Evolutionary conservation across 2,329 filamentous ascomycete species (phyloP).

Genomic region (Alternaria burnsii): DNA sequence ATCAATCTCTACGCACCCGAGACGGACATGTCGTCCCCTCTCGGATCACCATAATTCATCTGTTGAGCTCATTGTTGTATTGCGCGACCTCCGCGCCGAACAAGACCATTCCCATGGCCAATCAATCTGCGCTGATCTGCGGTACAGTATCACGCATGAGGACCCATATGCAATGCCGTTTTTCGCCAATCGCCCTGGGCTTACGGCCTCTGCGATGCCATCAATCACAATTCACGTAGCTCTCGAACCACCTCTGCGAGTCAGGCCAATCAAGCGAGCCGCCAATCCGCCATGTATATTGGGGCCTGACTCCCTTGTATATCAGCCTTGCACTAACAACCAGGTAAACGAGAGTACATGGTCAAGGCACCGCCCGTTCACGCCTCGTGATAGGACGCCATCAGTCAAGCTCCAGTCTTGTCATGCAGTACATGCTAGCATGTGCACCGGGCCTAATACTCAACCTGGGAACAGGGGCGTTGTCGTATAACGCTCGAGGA

Average conservation of each 20-base stretch:
- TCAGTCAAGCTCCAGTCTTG: constrained; percentile 30
- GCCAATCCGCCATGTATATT: constrained; percentile 37
- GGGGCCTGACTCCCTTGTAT: constrained; percentile 27
- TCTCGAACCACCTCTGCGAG: constrained; percentile 15
- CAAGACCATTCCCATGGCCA: constrained; percentile 30
- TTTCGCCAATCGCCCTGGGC: constrained; percentile 37
- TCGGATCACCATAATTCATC: constrained; percentile 31
- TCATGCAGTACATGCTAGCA: constrained; percentile 34
- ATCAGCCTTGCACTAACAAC: constrained; percentile 31
- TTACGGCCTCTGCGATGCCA: constrained; percentile 23
- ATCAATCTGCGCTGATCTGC: constrained; percentile 47
- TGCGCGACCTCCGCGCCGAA: constrained; percentile 24
- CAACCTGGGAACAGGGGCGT: constrained; percentile 8
- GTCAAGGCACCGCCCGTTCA: constrained; percentile 27
- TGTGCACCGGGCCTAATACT: constrained; percentile 12
- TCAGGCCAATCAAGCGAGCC: constrained; percentile 12
- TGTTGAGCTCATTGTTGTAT: constrained; percentile 31
- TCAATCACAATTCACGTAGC: constrained; percentile 18
- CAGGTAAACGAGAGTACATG: constrained; percentile 23
- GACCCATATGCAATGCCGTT: constrained; percentile 46
- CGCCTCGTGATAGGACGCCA: constrained; percentile 35
- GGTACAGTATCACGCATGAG: constrained; percentile 34
- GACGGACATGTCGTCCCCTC: constrained; percentile 31
- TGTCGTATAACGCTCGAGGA: constrained; percentile 8
- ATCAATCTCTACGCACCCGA: constrained; percentile 43